Evolutionary conservation across 129 eudicot species (phyloP), one percentile per base, ranked within the genome.

Genomic region (Erigeron canadensis): DNA sequence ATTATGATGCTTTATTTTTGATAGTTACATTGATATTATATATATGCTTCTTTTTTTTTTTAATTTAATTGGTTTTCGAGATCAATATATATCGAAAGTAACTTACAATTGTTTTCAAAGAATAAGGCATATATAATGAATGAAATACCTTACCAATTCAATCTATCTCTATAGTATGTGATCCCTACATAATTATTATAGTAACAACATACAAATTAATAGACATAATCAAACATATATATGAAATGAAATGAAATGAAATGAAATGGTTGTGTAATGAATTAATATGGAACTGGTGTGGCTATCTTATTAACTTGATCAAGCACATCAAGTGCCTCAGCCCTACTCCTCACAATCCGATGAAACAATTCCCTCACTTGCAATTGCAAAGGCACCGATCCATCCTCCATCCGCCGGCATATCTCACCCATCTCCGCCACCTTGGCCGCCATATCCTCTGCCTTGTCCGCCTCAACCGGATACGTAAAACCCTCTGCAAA

Each of bases 341-440:
- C 84, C 59, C 97, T 86, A 66, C 89, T 86, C 84, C 89, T 90
- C 47, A 87, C 91, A 68, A 94, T 85, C 84, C 97, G 77, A 83
- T 87, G 88, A 51, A 94, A 94, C 80, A 94, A 85, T 41, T 94
- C 97, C 28, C 94, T 81, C 13, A 90, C 83, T 72, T 87, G 93
- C 60, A 70, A 77, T 40, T 88, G 91, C 47, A 94, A 44, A 9
- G 97, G 88, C 47, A 22, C 84, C 75, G 87, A 69, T 21, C 95
- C 96, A 10, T 84, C 97, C 77, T 84, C 97, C 96, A 94, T 82
- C 28, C 55, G 74, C 77, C 76, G 67, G 68, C 96, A 94, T 6
- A 94, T 69, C 67, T 86, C 97, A 13, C 47, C 86, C 84, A 94
- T 9, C 78, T 87, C 97, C 22, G 66, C 86, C 75, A 86, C 99